Conservation (phyloP, 2,329 filamentous ascomycete genomes). For the Penicillium sp. region DNA sequence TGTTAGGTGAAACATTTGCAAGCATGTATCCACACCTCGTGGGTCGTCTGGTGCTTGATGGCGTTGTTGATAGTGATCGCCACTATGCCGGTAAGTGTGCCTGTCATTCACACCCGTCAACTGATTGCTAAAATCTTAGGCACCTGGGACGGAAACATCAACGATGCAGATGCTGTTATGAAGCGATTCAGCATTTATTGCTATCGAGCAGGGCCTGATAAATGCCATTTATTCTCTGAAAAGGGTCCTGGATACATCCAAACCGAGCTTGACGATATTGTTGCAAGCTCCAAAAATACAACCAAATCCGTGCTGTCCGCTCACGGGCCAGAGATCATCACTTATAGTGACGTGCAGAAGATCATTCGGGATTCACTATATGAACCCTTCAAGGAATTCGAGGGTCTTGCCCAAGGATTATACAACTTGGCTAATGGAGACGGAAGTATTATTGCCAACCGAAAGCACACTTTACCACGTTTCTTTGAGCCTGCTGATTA, state of each 20-base stretch:
- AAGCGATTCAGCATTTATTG: constrained; percentile 57
- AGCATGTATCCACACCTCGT: constrained; percentile 45
- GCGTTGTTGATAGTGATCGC: constrained; percentile 42
- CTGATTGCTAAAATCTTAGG: background rate
- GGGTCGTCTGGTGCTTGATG: constrained; percentile 45
- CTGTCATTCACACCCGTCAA: background rate
- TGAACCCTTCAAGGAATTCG: constrained; percentile 46
- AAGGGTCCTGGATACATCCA: constrained; percentile 10
- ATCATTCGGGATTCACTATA: constrained; percentile 50
- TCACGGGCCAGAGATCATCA: constrained; percentile 50
- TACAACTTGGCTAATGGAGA: constrained; percentile 19
- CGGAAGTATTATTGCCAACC: constrained; percentile 9
- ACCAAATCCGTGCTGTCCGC: constrained; percentile 15
- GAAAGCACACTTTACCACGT: background rate
- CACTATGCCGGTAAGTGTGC: constrained; percentile 23
- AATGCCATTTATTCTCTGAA: constrained; percentile 12
- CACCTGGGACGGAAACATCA: constrained; percentile 50
- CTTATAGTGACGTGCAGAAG: constrained; percentile 50
- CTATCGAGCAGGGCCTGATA: constrained; percentile 46
- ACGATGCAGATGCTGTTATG: constrained; percentile 58
- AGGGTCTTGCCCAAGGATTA: constrained; percentile 46
- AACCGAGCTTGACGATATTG: constrained; percentile 33
- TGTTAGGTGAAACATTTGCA: constrained; percentile 48
- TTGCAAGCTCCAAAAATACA: constrained; percentile 47
- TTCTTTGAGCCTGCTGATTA: background rate